Conservation (phyloP, 1,139 yeast genomes). For the Scheffersomyces titani region DNA sequence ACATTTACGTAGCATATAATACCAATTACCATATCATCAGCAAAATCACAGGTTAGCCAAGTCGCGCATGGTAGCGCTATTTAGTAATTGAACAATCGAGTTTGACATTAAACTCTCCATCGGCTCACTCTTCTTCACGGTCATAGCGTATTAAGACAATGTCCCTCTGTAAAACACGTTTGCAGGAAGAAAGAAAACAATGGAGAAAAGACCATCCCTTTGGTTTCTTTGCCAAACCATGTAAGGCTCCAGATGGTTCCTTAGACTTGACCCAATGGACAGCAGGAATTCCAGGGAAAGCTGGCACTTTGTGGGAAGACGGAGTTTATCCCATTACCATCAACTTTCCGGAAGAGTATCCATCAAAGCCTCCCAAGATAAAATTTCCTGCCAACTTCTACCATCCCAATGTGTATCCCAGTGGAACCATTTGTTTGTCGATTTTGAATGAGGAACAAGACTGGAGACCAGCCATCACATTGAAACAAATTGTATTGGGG, state of each 20-base stretch:
- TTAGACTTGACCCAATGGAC: slow-evolving; percentile 86
- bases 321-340: slow-evolving; percentile 88
- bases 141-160: slow-evolving; percentile 6
- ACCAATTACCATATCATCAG: not conserved
- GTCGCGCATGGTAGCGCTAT: slow-evolving; percentile 1
- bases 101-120: not conserved
- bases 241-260: slow-evolving; percentile 74
- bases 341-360: slow-evolving; percentile 85
- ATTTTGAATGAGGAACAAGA: slow-evolving; percentile 94
- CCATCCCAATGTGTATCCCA: slow-evolving; percentile 96
- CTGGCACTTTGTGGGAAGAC: slow-evolving; percentile 83
- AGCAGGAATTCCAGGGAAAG: slow-evolving; percentile 94
- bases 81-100: not conserved
- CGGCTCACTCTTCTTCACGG: not conserved
- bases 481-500: slow-evolving; percentile 88
- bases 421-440: slow-evolving; percentile 92
- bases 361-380: slow-evolving; percentile 95
- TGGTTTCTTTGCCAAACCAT: slow-evolving; percentile 93
- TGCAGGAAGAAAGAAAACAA: slow-evolving; percentile 88
- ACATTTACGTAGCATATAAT: too few relatives aligned
- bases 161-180: slow-evolving; percentile 72
- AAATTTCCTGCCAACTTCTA: slow-evolving; percentile 85
- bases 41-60: not conserved
- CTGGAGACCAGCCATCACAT: slow-evolving; percentile 96
- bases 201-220: slow-evolving; percentile 99